Evolutionary conservation across 2,329 filamentous ascomycete species (phyloP), one percentile per base, ranked within the genome.

Genomic region (Fusarium pilosicola): DNA sequence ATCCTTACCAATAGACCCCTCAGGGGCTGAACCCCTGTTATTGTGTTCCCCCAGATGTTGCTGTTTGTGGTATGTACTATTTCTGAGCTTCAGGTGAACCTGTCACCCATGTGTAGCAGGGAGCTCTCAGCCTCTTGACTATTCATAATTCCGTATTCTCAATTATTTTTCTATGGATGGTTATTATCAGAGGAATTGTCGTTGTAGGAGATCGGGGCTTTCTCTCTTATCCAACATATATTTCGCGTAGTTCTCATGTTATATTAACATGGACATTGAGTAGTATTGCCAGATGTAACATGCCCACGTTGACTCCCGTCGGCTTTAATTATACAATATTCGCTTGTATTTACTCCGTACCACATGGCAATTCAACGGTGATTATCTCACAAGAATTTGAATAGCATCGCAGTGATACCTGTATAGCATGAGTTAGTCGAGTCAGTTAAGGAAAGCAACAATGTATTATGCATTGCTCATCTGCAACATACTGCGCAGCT

Each of bases 71-170:
- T 59, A 32, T 32, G 32, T 32, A 41, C n/a, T 45, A 51, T 52
- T 74, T 65, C 71, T 74, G 61, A 74, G 75, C 69, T 70, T 77
- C 75, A 77, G 75, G 75, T 76, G 75, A 77, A 75, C 75, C 75
- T 77, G 73, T 65, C 71, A 74, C 75, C 52, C 58, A 55, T 60
- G 57, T 56, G 45, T n/a, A 36, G 24, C 41, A 62, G 52, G 42
- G 55, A 24, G 26, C 46, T 38, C 26, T 44, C 24, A 41, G 41
- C 39, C 41, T 45, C 46, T 70, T 54, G 32, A 14, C 26, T 17
- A 26, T 30, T 26, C 26, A 9, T 56, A 39, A 39, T 17, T n/a
- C 36, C 26, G 17, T 56, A 28, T 54, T 17, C 34, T 54, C 24
- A 45, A 32, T 34, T 24, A 12, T 26, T 57, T 32, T 17, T 7